Evolutionary conservation across 2,329 filamentous ascomycete genomes (phyloP).

Genomic region (Sporothrix pallida): DNA sequence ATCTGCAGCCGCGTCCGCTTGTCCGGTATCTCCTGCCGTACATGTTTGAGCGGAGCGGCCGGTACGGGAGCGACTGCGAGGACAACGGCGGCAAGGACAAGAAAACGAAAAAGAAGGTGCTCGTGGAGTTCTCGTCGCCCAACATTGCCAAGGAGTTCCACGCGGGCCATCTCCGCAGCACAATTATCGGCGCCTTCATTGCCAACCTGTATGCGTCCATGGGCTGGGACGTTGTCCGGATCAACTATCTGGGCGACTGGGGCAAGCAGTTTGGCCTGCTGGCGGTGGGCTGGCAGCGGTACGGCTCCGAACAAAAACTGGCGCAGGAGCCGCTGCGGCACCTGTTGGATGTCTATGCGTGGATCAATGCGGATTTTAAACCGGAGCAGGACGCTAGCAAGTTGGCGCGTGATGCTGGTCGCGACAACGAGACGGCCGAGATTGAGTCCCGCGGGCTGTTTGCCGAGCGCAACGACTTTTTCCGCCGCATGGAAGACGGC

Average conservation of each 20-base stretch:
- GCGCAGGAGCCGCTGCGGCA: constrained; percentile 65
- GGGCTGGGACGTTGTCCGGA: constrained; percentile 74
- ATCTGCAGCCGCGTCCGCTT: no score
- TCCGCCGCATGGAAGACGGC: constrained; percentile 72
- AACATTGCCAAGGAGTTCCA: constrained; percentile 89
- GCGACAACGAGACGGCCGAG: constrained; percentile 52
- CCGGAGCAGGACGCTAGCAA: constrained; percentile 71
- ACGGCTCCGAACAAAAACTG: constrained; percentile 63
- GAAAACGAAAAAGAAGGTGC: constrained; percentile 65
- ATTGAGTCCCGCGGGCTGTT: constrained; percentile 60
- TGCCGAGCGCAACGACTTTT: constrained; percentile 77
- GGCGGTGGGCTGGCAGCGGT: constrained; percentile 75
- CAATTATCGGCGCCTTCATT: constrained; percentile 79
- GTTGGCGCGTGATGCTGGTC: constrained; percentile 54
- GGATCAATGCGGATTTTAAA: constrained; percentile 71
- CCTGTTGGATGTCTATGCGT: constrained; percentile 80
- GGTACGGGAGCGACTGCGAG: no score
- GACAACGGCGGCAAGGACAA: no score
- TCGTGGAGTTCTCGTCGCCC: constrained; percentile 79
- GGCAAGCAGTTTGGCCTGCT: constrained; percentile 78
- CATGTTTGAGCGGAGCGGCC: no score
- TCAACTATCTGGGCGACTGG: constrained; percentile 84
- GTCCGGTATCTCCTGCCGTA: no score
- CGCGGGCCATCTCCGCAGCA: constrained; percentile 76
- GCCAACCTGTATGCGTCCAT: constrained; percentile 72